These are phyloP conservation scores for Mariannaea elegans DNA, from an alignment of 2,329 filamentous ascomycete species.

Conservation along the genomic window DNA sequence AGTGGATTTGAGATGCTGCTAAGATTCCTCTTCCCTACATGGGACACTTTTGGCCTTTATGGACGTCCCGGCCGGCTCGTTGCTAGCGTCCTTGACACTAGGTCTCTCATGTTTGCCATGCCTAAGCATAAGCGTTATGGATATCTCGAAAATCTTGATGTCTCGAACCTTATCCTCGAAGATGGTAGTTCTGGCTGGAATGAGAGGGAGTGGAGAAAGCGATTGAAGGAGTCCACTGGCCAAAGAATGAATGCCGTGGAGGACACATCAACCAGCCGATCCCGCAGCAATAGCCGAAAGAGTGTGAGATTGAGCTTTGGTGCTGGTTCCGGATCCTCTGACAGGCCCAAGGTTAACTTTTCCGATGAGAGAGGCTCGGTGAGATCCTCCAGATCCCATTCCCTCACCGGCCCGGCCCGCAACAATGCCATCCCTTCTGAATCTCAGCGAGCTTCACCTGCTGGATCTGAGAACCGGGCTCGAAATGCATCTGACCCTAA, in stretches of 20 bases:
- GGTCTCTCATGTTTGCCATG: conserved; percentile 98
- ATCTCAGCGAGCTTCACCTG: conserved; percentile 48
- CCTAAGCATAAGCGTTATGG: conserved; percentile 87
- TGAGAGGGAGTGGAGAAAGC: conserved; percentile 89
- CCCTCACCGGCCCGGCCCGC: conserved; percentile 53
- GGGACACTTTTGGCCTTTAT: conserved; percentile 91
- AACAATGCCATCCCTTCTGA: conserved; percentile 62
- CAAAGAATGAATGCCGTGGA: conserved; percentile 76
- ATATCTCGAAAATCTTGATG: conserved; percentile 89
- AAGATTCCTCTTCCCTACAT: conserved; percentile 90
- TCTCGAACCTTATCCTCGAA: conserved; percentile 80
- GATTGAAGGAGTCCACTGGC: conserved; percentile 87
- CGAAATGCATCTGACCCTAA: conserved; percentile 60
- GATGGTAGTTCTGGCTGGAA: conserved; percentile 81
- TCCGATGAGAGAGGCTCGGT: conserved; percentile 62
- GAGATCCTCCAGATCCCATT: conserved; percentile 63
- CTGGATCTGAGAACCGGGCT: conserved; percentile 48
- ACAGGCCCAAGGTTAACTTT: conserved; percentile 63
- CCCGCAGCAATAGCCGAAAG: conserved; percentile 66
- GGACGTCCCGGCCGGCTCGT: conserved; percentile 87
- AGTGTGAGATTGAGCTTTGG: conserved; percentile 65
- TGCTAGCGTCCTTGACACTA: conserved; percentile 84
- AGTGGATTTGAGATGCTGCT: conserved; percentile 96
- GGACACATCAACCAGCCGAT: conserved; percentile 54
- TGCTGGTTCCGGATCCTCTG: conserved; percentile 37